These are phyloP conservation scores for Akanthomyces muscarius DNA, from an alignment of 2,329 filamentous ascomycete species.

Conservation along the genomic window DNA sequence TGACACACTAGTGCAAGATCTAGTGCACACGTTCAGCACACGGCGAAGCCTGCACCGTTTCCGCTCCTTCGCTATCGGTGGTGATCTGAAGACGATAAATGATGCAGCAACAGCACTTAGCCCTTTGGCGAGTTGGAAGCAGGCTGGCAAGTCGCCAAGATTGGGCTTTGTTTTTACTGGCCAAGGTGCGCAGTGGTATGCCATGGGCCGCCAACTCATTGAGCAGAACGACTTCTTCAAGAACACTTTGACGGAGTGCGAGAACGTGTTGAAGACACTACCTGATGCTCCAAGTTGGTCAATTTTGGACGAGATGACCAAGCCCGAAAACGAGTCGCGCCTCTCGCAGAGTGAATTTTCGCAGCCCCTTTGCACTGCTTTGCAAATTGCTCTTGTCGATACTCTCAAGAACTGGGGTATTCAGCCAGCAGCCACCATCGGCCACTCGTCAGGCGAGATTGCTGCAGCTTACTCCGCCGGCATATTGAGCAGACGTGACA, in stretches of 20 bases:
- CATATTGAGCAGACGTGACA: slow-evolving; percentile 27
- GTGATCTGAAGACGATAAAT: not conserved
- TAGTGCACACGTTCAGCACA: slow-evolving; percentile 19
- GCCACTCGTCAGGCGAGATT: slow-evolving; percentile 50
- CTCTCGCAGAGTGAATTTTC: slow-evolving; percentile 26
- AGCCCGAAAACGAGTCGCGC: slow-evolving; percentile 3
- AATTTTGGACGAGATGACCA: slow-evolving; percentile 23
- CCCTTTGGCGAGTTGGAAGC: slow-evolving; percentile 19
- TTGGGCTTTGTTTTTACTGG: slow-evolving; percentile 27
- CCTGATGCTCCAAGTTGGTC: slow-evolving; percentile 25
- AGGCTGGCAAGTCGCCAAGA: not conserved
- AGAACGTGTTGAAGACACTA: slow-evolving; percentile 20
- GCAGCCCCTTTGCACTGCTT: slow-evolving; percentile 30
- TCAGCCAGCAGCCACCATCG: slow-evolving; percentile 34
- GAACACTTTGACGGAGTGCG: slow-evolving; percentile 20
- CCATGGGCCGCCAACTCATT: slow-evolving; percentile 31
- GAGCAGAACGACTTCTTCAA: not conserved
- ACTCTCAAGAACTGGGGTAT: slow-evolving; percentile 29
- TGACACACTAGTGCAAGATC: not conserved
- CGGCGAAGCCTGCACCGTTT: slow-evolving; percentile 16
- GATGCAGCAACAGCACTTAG: slow-evolving; percentile 16
- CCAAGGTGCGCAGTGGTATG: slow-evolving; percentile 29
- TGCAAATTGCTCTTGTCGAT: slow-evolving; percentile 28
- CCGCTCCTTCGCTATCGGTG: slow-evolving; percentile 17
- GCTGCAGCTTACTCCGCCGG: slow-evolving; percentile 47